Evolutionary conservation across 2,329 filamentous ascomycete genomes (phyloP), one percentile per base, ranked within the genome.

Genomic region (Paecilomyces niveus): DNA sequence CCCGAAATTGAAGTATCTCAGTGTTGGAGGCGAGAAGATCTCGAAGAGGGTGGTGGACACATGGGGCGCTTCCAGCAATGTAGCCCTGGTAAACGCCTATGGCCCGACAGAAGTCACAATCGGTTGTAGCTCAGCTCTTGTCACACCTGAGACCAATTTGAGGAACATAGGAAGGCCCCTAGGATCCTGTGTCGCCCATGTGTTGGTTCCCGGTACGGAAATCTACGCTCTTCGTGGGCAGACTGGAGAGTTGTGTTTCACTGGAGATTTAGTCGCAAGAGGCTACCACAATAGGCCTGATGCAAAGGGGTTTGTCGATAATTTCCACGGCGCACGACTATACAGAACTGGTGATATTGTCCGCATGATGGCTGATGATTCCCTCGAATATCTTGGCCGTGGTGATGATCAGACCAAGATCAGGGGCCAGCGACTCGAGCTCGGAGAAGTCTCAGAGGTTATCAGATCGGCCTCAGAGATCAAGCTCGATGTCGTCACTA

Each of bases 261-360:
- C 63, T 39, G 68, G 68, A 1, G 63, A 65, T 54, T 57, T 70
- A 33, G 68, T 71, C 32, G 68, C 59, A 15, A 67, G 61, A 53
- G 68, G 68, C 0, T 71, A 71, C 24, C 61, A 67, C 31, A 69
- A 70, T 39, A 61, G 67, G n/a, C 63, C 68, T 8, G 67, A 70
- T 59, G 67, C 65, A 6, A 60, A 59, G 9, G 67, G 66, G 0
- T 68, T 68, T 18, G 53, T 63, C 3, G 57, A 53, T 4, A 62
- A 61, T 0, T 62, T 62, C 4, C 45, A 63, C 6, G 67, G 66
- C 1, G 60, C 61, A 22, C 65, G 85, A 0, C 76, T 96, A 1
- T 96, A 96, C 66, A 83, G 90, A 3, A 91, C 88, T 33, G 92
- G 92, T 0, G 92, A 96, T 67, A 80, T 92, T 63, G 92, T 91